Conservation (phyloP, 2,329 filamentous ascomycete species). For the Cladophialophora bantiana region DNA sequence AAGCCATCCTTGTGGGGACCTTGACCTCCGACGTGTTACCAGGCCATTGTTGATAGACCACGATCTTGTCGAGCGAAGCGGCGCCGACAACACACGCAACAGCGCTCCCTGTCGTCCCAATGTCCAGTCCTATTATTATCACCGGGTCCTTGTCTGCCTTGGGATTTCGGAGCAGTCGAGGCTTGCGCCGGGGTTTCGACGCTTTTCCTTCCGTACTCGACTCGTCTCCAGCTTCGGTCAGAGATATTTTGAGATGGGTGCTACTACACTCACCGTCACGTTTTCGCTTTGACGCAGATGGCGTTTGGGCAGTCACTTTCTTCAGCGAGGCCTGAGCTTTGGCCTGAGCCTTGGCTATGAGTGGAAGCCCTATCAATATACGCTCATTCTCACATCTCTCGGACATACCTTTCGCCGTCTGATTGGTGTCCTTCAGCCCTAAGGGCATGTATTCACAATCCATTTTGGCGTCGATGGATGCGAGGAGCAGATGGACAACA, state of each 20-base stretch:
- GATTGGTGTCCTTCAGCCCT: neutral
- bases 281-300: neutral
- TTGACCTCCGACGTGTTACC: conserved; percentile 8
- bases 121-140: neutral
- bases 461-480: neutral
- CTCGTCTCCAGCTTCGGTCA: neutral
- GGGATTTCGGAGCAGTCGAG: neutral
- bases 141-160: neutral
- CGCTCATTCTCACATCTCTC: neutral
- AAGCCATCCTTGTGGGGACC: conserved; percentile 11
- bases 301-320: no score
- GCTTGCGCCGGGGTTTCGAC: neutral
- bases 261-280: neutral
- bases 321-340: neutral
- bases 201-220: neutral
- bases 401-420: neutral
- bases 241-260: neutral
- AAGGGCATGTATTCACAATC: neutral
- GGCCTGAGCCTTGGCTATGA: neutral
- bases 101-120: neutral
- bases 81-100: neutral
- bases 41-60: neutral
- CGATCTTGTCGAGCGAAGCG: neutral
- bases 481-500: no score
- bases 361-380: neutral